Base-by-base conservation (phyloP, 2,329 filamentous ascomycete species). In the Parasarocladium wereldwijsianum region DNA sequence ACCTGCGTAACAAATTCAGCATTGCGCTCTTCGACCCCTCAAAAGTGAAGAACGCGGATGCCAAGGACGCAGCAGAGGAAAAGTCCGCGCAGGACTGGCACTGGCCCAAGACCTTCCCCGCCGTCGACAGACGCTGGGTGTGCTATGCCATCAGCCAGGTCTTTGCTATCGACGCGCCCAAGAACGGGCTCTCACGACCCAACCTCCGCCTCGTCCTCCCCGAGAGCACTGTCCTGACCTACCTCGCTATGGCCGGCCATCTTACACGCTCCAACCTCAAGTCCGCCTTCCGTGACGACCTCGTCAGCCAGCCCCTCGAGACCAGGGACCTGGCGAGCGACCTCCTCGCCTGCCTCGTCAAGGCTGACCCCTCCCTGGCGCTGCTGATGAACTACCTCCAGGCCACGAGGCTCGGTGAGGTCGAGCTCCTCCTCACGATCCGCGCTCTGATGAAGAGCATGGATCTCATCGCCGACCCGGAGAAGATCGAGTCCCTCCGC, bases 371-470 rank as follows among this genome's bases (percentile, higher is more conserved):
- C 3, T 71, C 73, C 19, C 65, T 83, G 47, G 68, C 74, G 29
- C 56, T 83, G 3, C 59, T 85, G 22, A 62, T 76, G 24, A 66
- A 65, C 32, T 70, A 82, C 34, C 57, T 86, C 6, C 67, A 70
- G 22, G 64, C 66, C 5, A 78, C 76, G 6, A 69, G 71, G 41
- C 61, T 84, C 12, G 70, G 72, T 4, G 60, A 77, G 23, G 54
- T 64, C 4, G 79, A 85, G 45, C 59, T 85, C 5, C 62, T 83
- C 2, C 57, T 75, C 33, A 68, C 73, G 4, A 66, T 85, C 31
- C 66, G 71, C 31, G 54, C 68, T 3, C 57, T 85, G 11, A 77
- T 85, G 58, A 63, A 70, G 26, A 84, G 74, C 40, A 63, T 86
- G 23, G 76, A 77, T 36, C 49, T 74, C 19, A 56, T 70, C 14